Evolutionary conservation across 345 rosid genomes (phyloP).

Genomic region (Eucalyptus tenuipes): DNA sequence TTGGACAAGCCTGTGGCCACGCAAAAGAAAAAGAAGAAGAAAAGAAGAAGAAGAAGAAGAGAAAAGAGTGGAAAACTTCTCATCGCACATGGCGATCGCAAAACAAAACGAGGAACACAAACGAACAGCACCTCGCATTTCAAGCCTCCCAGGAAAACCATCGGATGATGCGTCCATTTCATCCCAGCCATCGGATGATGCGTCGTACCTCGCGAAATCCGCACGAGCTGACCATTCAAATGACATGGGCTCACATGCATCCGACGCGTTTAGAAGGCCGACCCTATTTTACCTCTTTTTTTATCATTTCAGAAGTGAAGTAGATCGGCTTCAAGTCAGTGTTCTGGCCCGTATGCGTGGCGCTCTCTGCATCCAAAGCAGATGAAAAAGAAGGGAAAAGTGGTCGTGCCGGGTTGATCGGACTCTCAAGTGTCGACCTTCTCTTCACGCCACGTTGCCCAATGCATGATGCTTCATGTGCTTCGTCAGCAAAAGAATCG

Average conservation of each 20-base stretch:
- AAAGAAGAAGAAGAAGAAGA: too few species aligned
- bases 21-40: too few species aligned
- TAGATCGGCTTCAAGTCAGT: not conserved
- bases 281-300: too few species aligned
- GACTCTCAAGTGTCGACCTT: not conserved
- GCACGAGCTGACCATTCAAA: not conserved
- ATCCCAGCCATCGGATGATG: not conserved
- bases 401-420: not conserved
- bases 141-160: too few species aligned
- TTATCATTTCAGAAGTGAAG: not conserved
- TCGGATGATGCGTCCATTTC: too few species aligned
- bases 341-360: not conserved
- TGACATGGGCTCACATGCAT: not conserved
- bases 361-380: not conserved
- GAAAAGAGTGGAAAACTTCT: too few species aligned
- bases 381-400: not conserved
- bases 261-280: too few species aligned
- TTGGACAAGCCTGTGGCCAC: not conserved
- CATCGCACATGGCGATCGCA: not conserved
- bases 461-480: not conserved
- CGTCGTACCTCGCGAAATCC: not conserved
- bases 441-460: not conserved
- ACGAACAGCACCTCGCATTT: too few species aligned
- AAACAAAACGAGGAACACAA: too few species aligned
- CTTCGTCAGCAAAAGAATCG: not conserved